Conservation (phyloP, 192 early-diverging fungal genomes). For the Chytriomyces sp. region DNA sequence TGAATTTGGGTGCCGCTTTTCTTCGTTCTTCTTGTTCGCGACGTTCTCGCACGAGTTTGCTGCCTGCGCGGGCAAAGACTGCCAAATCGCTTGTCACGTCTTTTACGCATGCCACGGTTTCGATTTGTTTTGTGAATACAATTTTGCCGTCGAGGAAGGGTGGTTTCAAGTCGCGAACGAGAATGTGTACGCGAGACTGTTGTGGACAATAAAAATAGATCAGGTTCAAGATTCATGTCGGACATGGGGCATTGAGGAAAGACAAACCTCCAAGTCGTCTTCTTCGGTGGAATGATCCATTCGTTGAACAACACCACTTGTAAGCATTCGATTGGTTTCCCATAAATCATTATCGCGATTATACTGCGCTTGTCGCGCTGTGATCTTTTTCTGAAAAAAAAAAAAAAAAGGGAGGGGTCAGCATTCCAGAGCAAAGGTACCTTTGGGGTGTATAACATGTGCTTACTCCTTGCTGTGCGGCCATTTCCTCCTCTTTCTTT, state of each 20-base stretch:
- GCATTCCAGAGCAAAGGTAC: background rate
- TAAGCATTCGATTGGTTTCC: constrained; percentile 91
- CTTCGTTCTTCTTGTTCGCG: constrained; percentile 88
- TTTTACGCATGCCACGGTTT: constrained; percentile 82
- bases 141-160: constrained; percentile 94
- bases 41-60: constrained; percentile 84
- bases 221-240: too few species aligned
- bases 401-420: background rate
- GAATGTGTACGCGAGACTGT: constrained; percentile 78
- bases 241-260: constrained; percentile 39
- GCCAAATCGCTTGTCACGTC: constrained; percentile 96
- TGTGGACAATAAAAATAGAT: too few species aligned
- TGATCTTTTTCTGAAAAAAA: constrained; percentile 68
- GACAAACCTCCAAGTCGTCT: constrained; percentile 76
- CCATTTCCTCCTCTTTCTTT: constrained; percentile 84
- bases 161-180: constrained; percentile 93
- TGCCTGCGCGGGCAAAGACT: constrained; percentile 90
- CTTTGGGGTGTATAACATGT: background rate
- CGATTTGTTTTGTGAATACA: constrained; percentile 87
- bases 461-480: constrained; percentile 70
- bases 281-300: constrained; percentile 76
- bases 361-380: constrained; percentile 88
- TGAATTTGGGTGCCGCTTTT: constrained; percentile 55
- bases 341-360: constrained; percentile 93
- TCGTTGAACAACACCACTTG: constrained; percentile 85